These are phyloP conservation scores for Penicillium sp. DNA, from an alignment of 2,329 filamentous ascomycete species.

Conservation along the genomic window DNA sequence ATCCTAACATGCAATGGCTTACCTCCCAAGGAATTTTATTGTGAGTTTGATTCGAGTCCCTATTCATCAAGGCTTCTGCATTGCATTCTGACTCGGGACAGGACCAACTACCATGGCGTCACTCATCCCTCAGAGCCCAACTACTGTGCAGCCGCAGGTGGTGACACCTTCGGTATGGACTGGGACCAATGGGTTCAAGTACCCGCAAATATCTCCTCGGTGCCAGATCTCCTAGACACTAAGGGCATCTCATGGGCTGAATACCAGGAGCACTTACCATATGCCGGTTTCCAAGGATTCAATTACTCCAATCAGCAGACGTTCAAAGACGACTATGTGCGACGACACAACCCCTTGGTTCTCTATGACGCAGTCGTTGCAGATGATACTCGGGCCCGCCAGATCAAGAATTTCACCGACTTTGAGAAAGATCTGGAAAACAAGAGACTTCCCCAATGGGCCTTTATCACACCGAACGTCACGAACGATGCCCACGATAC, in stretches of 20 bases:
- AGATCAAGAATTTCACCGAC: slow-evolving; percentile 5
- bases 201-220: background rate
- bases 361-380: slow-evolving; percentile 3
- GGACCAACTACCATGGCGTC: slow-evolving; percentile 1
- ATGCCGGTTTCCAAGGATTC: slow-evolving; percentile 1
- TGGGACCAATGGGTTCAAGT: background rate
- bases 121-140: slow-evolving; percentile 4
- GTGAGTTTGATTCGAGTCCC: background rate
- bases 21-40: too few relatives aligned
- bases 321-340: slow-evolving; percentile 1
- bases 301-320: slow-evolving; percentile 2
- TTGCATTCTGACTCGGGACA: too few relatives aligned
- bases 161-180: background rate
- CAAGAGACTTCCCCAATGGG: slow-evolving; percentile 4
- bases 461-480: slow-evolving; percentile 5
- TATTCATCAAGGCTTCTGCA: background rate
- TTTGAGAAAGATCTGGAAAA: slow-evolving; percentile 4
- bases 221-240: slow-evolving; percentile 1
- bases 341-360: slow-evolving; percentile 1
- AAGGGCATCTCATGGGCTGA: slow-evolving; percentile 1
- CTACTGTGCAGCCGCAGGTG: slow-evolving; percentile 2
- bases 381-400: background rate
- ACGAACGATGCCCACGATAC: slow-evolving; percentile 4
- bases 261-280: slow-evolving; percentile 2
- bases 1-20: too few relatives aligned